A percentile compares a stretch with the other conserved stretches of the same genome.
These are phyloP conservation scores for Nicotiana rustica DNA, from an alignment of 305 asterid species.

Conservation along the genomic window DNA sequence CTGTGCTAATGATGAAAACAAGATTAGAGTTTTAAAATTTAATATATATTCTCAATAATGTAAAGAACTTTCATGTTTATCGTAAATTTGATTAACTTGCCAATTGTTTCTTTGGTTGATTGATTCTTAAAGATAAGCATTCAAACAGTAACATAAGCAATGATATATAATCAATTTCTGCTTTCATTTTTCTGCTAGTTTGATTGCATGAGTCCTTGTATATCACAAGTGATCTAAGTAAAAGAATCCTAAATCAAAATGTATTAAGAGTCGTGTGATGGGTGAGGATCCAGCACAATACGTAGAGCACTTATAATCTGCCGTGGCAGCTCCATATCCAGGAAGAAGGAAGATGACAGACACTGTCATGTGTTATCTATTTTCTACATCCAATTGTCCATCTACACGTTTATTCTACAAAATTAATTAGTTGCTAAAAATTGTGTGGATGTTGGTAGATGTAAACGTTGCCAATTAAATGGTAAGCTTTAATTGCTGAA, in stretches of 20 bases:
- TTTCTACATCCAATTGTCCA: background rate
- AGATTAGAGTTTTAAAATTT: background rate
- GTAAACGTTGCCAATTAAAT: background rate
- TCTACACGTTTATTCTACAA: slow-evolving; percentile 10
- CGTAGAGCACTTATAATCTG: background rate
- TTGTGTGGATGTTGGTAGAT: background rate
- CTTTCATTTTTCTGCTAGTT: background rate
- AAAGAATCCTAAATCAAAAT: background rate
- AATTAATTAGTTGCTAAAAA: background rate
- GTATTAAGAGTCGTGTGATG: background rate
- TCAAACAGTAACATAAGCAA: background rate
- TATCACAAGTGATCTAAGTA: background rate
- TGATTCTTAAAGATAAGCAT: background rate
- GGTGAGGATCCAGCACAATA: slow-evolving; percentile 15
- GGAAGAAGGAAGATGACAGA: background rate
- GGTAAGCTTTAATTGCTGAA: slow-evolving; percentile 17
- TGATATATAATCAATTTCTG: background rate
- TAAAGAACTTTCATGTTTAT: background rate
- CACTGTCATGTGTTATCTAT: background rate
- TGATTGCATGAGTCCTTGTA: background rate
- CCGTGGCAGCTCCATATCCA: background rate
- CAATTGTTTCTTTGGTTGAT: background rate
- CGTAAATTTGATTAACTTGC: background rate
- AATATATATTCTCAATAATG: slow-evolving; percentile 1
- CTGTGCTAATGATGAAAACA: background rate